phyloP scores from a whole-genome alignment of 2,329 filamentous ascomycete genomes.

The Penicillium frequentans region DNA sequence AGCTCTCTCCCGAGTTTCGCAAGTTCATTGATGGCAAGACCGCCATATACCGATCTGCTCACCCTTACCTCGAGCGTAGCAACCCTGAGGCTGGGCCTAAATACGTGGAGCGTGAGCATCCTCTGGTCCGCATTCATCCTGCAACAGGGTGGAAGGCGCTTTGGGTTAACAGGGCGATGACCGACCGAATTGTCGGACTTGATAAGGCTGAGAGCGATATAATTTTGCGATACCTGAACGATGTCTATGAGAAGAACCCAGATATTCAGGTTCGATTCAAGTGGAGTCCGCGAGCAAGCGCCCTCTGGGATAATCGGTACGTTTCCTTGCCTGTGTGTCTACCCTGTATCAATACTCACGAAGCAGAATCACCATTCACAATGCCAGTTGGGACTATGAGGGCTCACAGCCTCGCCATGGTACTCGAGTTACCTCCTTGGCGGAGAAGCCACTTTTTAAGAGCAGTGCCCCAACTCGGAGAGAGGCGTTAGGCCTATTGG shows the following conservation, averaged over 20 bases:
- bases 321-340: conserved; percentile 11
- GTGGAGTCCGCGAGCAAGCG: conserved; percentile 67
- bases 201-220: conserved; percentile 69
- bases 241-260: conserved; percentile 68
- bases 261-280: conserved; percentile 72
- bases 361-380: conserved; percentile 68
- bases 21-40: conserved; percentile 67
- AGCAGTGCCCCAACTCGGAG: conserved; percentile 64
- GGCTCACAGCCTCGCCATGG: conserved; percentile 68
- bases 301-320: conserved; percentile 69
- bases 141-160: conserved; percentile 73
- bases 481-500: conserved; percentile 64
- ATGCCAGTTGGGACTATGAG: conserved; percentile 72
- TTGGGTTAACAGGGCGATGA: conserved; percentile 71
- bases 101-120: conserved; percentile 66
- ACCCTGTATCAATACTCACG: neutral
- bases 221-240: conserved; percentile 65
- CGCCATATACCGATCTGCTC: conserved; percentile 66
- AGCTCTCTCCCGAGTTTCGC: conserved; percentile 68
- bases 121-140: conserved; percentile 69
- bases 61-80: conserved; percentile 66
- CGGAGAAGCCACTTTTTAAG: conserved; percentile 70
- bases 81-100: conserved; percentile 62
- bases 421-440: conserved; percentile 68
- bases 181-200: conserved; percentile 65